Percentiles rank a stretch among this genome's conserved stretches.
Conservation (phyloP, 2,329 filamentous ascomycete genomes). For the Colletotrichum neosansevieriae region DNA sequence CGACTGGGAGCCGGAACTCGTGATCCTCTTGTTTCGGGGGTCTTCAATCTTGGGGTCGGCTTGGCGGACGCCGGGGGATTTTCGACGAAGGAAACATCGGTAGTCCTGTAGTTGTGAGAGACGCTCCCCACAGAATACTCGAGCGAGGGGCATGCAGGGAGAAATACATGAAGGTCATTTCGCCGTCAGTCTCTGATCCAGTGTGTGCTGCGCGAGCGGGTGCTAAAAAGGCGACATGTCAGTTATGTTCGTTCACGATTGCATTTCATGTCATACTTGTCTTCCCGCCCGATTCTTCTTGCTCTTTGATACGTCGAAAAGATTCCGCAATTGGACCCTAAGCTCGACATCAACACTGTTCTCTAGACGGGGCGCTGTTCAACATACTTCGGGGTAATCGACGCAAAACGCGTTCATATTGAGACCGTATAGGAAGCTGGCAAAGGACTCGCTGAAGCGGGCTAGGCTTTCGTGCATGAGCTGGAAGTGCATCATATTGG, state of each 20-base stretch:
- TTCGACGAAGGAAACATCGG: conserved; percentile 90
- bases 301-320: conserved; percentile 75
- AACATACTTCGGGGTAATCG: conserved; percentile 88
- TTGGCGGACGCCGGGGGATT: conserved; percentile 75
- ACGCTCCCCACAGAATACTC: neutral
- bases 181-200: conserved; percentile 62
- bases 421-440: conserved; percentile 92
- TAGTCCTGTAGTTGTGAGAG: conserved; percentile 72
- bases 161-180: conserved; percentile 84
- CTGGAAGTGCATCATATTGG: conserved; percentile 97
- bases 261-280: conserved; percentile 16
- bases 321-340: conserved; percentile 88
- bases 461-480: conserved; percentile 95
- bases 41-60: conserved; percentile 59
- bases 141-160: neutral
- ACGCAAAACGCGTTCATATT: conserved; percentile 99
- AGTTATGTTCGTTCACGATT: neutral
- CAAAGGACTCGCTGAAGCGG: conserved; percentile 95
- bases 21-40: conserved; percentile 54
- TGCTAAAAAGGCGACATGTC: neutral
- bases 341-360: neutral
- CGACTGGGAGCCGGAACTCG: conserved; percentile 61
- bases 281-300: conserved; percentile 56
- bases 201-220: conserved; percentile 43
- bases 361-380: neutral